Evolutionary conservation across 139 green algal genomes (phyloP).

Genomic region (Coccomyxa sp.): DNA sequence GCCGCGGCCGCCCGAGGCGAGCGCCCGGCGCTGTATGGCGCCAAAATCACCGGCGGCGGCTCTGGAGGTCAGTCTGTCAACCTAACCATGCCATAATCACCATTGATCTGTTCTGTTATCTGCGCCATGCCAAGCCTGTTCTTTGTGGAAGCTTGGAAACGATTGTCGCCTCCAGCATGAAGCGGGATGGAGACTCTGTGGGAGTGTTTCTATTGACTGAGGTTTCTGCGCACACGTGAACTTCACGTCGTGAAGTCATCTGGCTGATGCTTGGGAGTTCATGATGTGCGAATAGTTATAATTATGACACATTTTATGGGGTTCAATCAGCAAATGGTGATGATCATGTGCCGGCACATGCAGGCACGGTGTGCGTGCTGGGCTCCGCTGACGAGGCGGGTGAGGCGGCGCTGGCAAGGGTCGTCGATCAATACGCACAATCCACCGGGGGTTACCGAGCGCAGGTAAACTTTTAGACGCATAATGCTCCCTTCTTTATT

Average conservation of each 20-base stretch:
- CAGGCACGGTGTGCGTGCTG: conserved; percentile 46
- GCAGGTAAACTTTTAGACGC: background rate
- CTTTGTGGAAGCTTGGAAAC: background rate
- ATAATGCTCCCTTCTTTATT: background rate
- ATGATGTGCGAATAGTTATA: background rate
- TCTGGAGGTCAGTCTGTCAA: conserved; percentile 56
- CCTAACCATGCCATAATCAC: background rate
- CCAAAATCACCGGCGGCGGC: conserved; percentile 93
- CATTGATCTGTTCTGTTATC: background rate
- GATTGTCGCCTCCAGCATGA: background rate
- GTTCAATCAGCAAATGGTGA: background rate
- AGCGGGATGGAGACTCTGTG: background rate
- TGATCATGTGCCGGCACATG: background rate
- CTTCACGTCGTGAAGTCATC: background rate
- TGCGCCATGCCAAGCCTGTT: background rate
- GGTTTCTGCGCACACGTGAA: background rate
- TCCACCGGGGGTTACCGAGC: conserved; percentile 15
- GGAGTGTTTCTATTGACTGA: background rate
- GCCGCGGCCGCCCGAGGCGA: conserved; percentile 13
- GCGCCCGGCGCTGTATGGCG: conserved; percentile 65
- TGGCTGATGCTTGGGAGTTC: background rate
- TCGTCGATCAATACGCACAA: conserved; percentile 27
- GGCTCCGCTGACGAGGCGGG: conserved; percentile 4
- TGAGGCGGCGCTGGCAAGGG: conserved; percentile 24
- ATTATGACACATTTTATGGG: background rate